These are phyloP conservation scores for Colletotrichum sp. DNA, from an alignment of 2,329 filamentous ascomycete genomes.

Conservation along the genomic window DNA sequence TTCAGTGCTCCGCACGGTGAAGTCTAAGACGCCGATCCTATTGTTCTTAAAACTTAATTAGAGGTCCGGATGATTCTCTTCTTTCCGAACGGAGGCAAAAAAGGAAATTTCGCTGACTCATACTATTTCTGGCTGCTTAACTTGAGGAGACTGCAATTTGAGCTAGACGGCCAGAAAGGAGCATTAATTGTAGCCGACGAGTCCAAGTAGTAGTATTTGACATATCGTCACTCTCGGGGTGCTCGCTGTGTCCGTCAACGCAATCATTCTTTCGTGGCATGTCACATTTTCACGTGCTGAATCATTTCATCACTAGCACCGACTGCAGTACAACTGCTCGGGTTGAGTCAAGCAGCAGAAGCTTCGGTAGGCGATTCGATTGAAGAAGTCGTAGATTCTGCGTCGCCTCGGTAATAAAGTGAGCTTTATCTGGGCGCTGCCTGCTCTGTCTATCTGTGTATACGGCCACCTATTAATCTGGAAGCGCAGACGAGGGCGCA, in stretches of 20 bases:
- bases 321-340: neutral
- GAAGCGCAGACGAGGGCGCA: neutral
- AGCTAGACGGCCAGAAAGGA: neutral
- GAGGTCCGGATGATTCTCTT: neutral
- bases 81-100: neutral
- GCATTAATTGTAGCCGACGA: neutral
- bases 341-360: neutral
- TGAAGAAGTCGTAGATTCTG: accelerated
- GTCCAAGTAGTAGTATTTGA: neutral
- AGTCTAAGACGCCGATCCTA: neutral
- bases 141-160: neutral
- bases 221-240: neutral
- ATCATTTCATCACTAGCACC: neutral
- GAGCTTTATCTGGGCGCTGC: neutral
- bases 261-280: neutral
- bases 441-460: neutral
- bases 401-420: accelerated
- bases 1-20: neutral
- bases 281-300: neutral
- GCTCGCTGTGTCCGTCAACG: neutral
- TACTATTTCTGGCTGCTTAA: neutral
- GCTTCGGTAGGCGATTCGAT: neutral
- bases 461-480: neutral
- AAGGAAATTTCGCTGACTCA: neutral
- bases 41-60: neutral